Evolutionary conservation across 495 filamentous ascomycete species (phyloP).

Genomic region (Podospora anserina): DNA sequence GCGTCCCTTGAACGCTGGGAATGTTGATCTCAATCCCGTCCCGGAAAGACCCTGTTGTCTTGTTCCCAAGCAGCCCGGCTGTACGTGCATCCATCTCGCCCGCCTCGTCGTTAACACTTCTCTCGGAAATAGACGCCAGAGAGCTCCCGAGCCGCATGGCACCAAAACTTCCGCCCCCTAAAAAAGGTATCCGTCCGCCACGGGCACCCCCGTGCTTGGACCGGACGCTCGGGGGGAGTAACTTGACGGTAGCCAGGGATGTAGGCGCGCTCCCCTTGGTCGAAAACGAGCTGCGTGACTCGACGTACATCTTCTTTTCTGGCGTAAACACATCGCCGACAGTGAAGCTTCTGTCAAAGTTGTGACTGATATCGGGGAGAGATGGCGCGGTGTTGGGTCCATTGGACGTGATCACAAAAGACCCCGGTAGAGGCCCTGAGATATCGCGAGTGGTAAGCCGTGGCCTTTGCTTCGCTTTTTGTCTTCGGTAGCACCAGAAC

Average conservation of each 20-base stretch:
- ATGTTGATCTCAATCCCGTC: slow-evolving; percentile 34
- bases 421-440: slow-evolving; percentile 42
- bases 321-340: slow-evolving; percentile 13
- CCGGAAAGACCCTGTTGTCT: slow-evolving; percentile 22
- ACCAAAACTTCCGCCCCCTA: slow-evolving; percentile 6
- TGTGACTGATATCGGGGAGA: slow-evolving; percentile 22
- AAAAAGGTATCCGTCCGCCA: neutral
- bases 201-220: slow-evolving; percentile 1
- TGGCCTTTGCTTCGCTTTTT: slow-evolving; percentile 10
- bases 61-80: slow-evolving; percentile 16
- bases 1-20: slow-evolving; percentile 36
- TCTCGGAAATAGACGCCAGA: slow-evolving; percentile 27
- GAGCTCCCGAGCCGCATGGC: slow-evolving; percentile 15
- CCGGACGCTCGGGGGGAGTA: slow-evolving; percentile 13
- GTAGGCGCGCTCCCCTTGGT: slow-evolving; percentile 11
- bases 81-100: slow-evolving; percentile 14
- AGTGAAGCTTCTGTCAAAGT: slow-evolving; percentile 24
- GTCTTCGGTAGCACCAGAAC: slow-evolving; percentile 29
- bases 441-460: slow-evolving; percentile 33
- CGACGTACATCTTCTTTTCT: slow-evolving; percentile 17
- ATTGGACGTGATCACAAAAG: slow-evolving; percentile 29
- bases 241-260: neutral
- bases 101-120: slow-evolving; percentile 20
- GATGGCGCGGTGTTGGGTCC: neutral
- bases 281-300: slow-evolving; percentile 15